Conservation (phyloP, 2,329 filamentous ascomycete species). For the Trichoderma pleuroti region DNA sequence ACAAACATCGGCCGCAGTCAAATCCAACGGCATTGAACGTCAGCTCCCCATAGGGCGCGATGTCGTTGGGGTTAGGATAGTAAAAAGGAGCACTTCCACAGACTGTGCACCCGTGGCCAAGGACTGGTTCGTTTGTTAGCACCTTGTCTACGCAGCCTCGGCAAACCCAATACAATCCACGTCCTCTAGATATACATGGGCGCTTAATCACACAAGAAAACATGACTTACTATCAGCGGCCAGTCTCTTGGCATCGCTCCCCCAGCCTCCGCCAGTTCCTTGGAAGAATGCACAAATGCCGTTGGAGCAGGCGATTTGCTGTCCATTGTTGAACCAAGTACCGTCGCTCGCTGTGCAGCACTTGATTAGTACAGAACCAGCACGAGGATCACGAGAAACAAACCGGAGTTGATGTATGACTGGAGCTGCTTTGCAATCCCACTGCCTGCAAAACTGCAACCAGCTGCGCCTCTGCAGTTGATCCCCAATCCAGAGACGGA, state of each 20-base stretch:
- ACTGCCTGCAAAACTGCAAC: neutral
- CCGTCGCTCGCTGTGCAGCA: neutral
- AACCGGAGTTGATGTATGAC: neutral
- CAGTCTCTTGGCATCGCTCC: neutral
- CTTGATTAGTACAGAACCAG: neutral
- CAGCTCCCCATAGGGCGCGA: neutral
- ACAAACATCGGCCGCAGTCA: neutral
- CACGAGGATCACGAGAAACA: neutral
- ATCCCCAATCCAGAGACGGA: neutral
- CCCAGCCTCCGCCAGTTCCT: neutral
- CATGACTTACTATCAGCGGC: neutral
- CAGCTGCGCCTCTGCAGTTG: neutral
- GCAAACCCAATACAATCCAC: neutral
- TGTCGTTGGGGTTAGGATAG: neutral
- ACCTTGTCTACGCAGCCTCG: neutral
- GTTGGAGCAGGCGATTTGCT: neutral
- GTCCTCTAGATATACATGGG: neutral
- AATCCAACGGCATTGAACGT: neutral
- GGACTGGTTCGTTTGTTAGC: neutral
- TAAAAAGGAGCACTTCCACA: neutral
- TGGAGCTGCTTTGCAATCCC: neutral
- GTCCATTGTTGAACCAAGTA: neutral
- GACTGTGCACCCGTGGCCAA: neutral
- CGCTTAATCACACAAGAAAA: rapidly evolving
- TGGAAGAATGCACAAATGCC: neutral